Evolutionary conservation across 78 protist species (phyloP), one percentile per base, ranked within the genome.

Genomic region (Planoprotostelium fungivorum): DNA sequence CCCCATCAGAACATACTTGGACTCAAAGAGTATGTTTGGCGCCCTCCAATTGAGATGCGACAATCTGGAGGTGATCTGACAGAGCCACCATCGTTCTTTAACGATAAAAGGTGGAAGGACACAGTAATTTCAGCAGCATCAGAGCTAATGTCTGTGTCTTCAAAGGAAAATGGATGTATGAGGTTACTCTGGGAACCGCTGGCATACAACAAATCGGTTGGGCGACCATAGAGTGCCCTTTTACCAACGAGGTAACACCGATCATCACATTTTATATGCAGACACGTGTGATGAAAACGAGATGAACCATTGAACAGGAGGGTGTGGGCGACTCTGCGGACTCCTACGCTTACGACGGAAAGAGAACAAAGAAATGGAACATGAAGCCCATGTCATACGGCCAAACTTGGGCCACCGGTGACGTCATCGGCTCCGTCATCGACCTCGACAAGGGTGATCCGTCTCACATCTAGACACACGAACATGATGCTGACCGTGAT

Each of bases 111-210:
- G 88, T 25, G 87, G 91, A 89, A 37, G 87, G 90, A 28, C 90
- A n/a, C 35, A 86, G 91, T 51, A 63, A 85, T 28, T 89, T 89
- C 38, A 35, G 35, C 51, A 89, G 91, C 28, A 10, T 89, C 36
- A 34, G 91, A 35, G 91, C 73, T n/a, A 89, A 84, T 25, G 89
- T 85, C 38, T 89, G 91, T 36, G 91, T 89, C 31, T 89, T 31
- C 35, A 36, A 84, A 29, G 91, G 91, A 16, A 89, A 84, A 31
- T 89, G 91, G 91, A 89, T 89, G 91, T 89, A 89, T 88, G 91
- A 89, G 25, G 91, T 89, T n/a, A 84, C 89, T 37, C 88, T 89
- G 29, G 29, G 35, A 16, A 89, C 91, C 34, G 16, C 91, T 5
- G 91, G 91, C 29, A 86, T 89, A 83, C 91, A 29, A 5, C 91